phyloP scores from a whole-genome alignment of 106 monocot genomes.

The Acanthochlamys bracteata region DNA sequence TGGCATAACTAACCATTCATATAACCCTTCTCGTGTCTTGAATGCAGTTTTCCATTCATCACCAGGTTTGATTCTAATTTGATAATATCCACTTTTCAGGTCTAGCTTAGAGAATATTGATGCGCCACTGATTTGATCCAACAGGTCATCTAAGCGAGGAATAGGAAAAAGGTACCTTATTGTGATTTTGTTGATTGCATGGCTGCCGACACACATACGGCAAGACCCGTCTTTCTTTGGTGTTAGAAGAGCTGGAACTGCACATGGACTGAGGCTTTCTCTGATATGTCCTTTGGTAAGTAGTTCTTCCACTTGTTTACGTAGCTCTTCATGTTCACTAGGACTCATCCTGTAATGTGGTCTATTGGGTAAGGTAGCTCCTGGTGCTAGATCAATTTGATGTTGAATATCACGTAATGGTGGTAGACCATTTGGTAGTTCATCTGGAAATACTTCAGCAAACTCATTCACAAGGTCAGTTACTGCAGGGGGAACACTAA shows the following conservation, averaged over 20 bases:
- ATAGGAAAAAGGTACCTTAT: slow-evolving; percentile 8
- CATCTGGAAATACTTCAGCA: slow-evolving; percentile 4
- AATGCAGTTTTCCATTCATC: slow-evolving; percentile 20
- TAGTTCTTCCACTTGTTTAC: background rate
- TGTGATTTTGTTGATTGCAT: slow-evolving; percentile 10
- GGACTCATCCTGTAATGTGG: slow-evolving; percentile 4
- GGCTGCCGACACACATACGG: slow-evolving; percentile 7
- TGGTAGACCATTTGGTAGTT: slow-evolving; percentile 1
- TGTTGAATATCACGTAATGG: slow-evolving; percentile 10
- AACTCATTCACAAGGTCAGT: background rate
- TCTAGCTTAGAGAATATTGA: slow-evolving; percentile 16
- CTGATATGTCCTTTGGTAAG: background rate
- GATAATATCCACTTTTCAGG: slow-evolving; percentile 11
- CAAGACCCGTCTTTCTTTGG: slow-evolving; percentile 11
- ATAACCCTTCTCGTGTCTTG: slow-evolving; percentile 8
- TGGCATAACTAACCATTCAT: slow-evolving; percentile 17
- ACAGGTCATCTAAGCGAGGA: slow-evolving; percentile 2
- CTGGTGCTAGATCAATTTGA: background rate
- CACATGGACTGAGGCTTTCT: slow-evolving; percentile 6
- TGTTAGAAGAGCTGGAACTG: slow-evolving; percentile 6
- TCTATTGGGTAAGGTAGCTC: slow-evolving; percentile 6
- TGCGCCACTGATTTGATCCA: background rate
- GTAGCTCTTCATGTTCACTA: background rate
- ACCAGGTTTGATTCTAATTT: background rate
- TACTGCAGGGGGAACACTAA: background rate